Base-by-base conservation (phyloP, 2,329 filamentous ascomycete genomes). In the Capronia epimyces region DNA sequence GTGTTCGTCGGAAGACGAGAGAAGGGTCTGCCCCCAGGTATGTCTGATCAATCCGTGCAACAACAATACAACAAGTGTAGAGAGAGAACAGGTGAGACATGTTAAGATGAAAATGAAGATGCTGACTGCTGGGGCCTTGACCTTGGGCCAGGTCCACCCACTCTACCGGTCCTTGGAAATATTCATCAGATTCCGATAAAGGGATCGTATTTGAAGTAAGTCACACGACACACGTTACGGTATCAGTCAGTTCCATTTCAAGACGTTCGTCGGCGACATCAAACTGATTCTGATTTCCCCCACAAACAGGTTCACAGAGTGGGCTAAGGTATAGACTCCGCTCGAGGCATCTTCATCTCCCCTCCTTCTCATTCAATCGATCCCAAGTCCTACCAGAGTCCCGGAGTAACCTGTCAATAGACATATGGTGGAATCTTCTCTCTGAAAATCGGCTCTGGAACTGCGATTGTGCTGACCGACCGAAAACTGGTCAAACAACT, bases 341-440 rank as follows among this genome's bases (percentile, higher is more conserved):
- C n/a, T n/a, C n/a, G n/a, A n/a, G n/a, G n/a, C n/a, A n/a, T n/a
- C n/a, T 15, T 71, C 0, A 70, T 74, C 20, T n/a, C 31, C 41
- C 13, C 4, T 40, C 15, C 12, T 9, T 21, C 36, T 12, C 6
- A 64, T 32, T 25, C 63, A 1, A 56, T 66, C 22, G 64, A 68
- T 6, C 52, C 1, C 43, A 63, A 18, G 61, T 57, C 41, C 62
- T 18, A 20, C 3, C 70, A n/a, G n/a, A n/a, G n/a, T n/a, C n/a
- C n/a, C n/a, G n/a, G n/a, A n/a, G n/a, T n/a, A n/a, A n/a, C n/a
- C n/a, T n/a, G n/a, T n/a, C n/a, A 10, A 65, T 65, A 66, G 15
- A 51, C 62, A 9, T 75, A 74, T 51, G 73, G 73, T n/a, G 65
- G 65, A 0, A 62, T 76, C 13, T 75, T 64, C 52, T 65, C 64